Base-by-base conservation (phyloP, 202 grass and related monocot genomes). In the Setaria italica region DNA sequence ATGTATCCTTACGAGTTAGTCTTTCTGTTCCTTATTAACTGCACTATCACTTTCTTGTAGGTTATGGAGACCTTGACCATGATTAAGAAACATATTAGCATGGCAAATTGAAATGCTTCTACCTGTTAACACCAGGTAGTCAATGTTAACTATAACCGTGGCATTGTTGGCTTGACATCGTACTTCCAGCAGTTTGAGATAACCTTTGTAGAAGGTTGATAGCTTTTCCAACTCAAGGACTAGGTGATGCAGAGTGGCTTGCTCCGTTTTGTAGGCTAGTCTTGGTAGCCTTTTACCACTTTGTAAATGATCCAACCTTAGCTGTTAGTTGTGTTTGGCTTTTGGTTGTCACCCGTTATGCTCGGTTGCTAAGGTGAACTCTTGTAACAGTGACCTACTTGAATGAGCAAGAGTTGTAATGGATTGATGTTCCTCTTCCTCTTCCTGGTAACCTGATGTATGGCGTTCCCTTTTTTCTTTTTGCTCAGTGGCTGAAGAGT, bases 31-130 rank as follows among this genome's bases (percentile, higher is more conserved):
- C 49, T 34, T 58, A 34, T 37, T 84, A 72, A 80, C 63, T 78
- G 32, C 20, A 33, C 15, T 86, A 46, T 68, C 17, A 49, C 51
- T 85, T 63, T 69, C 5, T 72, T 37, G 51, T 82, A 94, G 92
- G 87, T 94, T 67, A 89, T 94, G 85, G 92, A 94, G 75, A 84
- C 82, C 56, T 84, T 94, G 64, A 84, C 77, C 72, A 74, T 94
- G 79, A 92, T 94, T 33, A 92, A 71, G 86, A 92, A 87, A 73
- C 85, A 88, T 87, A 88, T 90, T 32, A 81, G 78, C 86, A 67
- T 73, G 62, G 30, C 81, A 57, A 91, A 92, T 57, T 87, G 39
- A 79, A 90, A 56, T 79, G 63, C 37, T 56, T 73, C 43, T 73
- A 19, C 13, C 7, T 11, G 10, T 45, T 70, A 46, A 39, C 45